phyloP scores from a whole-genome alignment of 805 yeast genomes.

The Candida xyloterini region DNA sequence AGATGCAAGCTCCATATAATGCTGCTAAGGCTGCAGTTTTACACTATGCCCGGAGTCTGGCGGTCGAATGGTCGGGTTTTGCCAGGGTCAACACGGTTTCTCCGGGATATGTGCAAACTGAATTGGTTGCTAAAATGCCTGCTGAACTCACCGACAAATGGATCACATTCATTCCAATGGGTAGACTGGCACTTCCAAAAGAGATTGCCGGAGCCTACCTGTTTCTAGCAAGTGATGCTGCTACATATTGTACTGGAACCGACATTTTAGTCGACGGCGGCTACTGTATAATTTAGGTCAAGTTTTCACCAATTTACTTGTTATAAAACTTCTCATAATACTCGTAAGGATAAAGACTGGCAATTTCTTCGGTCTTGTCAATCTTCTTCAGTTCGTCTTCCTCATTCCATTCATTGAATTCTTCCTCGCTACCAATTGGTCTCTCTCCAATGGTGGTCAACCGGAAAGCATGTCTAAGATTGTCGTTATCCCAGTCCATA shows the following conservation, averaged over 20 bases:
- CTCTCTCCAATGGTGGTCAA: slow-evolving; percentile 72
- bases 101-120: slow-evolving; percentile 85
- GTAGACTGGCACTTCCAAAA: slow-evolving; percentile 69
- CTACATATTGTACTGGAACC: slow-evolving; percentile 75
- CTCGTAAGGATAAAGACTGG: slow-evolving; percentile 20
- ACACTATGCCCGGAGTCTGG: slow-evolving; percentile 73
- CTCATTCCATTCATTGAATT: slow-evolving; percentile 32
- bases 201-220: slow-evolving; percentile 80
- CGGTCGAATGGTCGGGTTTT: slow-evolving; percentile 86
- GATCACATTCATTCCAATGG: slow-evolving; percentile 58
- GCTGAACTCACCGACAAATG: slow-evolving; percentile 44
- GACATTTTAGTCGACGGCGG: slow-evolving; percentile 83
- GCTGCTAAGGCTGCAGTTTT: slow-evolving; percentile 82
- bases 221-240: slow-evolving; percentile 77
- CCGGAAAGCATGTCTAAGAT: slow-evolving; percentile 69
- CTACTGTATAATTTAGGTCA: slow-evolving; percentile 43
- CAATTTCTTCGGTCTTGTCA: slow-evolving; percentile 15
- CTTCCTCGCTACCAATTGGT: slow-evolving; percentile 42
- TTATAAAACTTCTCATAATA: slow-evolving; percentile 15
- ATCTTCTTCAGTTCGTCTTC: slow-evolving; percentile 25
- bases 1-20: slow-evolving; percentile 81
- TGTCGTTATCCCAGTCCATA: slow-evolving; percentile 67
- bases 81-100: slow-evolving; percentile 82
- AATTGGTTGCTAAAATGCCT: slow-evolving; percentile 51
- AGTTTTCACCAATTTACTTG: too few relatives aligned